Percentiles rank a stretch among this genome's conserved stretches.
phyloP scores from a whole-genome alignment of 305 asterid species.

The Rubia peregrina region DNA sequence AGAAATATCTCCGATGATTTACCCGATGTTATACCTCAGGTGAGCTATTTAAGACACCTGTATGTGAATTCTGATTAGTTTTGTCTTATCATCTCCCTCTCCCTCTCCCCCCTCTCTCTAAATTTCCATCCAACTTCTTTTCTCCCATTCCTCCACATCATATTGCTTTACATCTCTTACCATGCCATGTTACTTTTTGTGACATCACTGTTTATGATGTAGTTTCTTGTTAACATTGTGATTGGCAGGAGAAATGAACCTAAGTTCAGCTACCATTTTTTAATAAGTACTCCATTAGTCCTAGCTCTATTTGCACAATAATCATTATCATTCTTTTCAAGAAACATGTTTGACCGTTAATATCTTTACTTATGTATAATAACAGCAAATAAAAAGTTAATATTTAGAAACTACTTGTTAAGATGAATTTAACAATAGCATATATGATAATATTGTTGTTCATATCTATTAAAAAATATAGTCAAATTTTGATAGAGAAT shows the following conservation, averaged over 20 bases:
- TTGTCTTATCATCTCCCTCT: background rate
- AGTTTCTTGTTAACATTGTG: background rate
- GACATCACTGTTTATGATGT: background rate
- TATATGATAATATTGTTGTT: too few relatives aligned
- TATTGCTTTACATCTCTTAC: background rate
- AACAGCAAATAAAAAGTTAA: too few relatives aligned
- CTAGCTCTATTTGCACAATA: too few relatives aligned
- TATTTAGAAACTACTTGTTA: too few relatives aligned
- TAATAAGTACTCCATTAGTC: too few relatives aligned
- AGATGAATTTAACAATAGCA: too few relatives aligned
- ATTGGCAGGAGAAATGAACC: background rate
- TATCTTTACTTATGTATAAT: too few relatives aligned
- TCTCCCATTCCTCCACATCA: background rate
- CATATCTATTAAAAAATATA: too few relatives aligned
- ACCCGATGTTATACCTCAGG: constrained; percentile 72
- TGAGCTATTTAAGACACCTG: constrained; percentile 16
- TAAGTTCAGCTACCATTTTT: background rate
- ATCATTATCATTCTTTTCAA: too few relatives aligned
- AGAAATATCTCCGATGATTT: constrained; percentile 48
- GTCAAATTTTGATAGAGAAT: too few relatives aligned
- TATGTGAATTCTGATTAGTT: constrained; percentile 4
- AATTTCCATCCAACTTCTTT: background rate
- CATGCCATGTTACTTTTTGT: background rate
- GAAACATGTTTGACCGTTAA: too few relatives aligned
- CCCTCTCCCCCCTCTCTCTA: background rate